A percentile compares a stretch with the other conserved stretches of the same genome.
phyloP scores from a whole-genome alignment of 2,329 filamentous ascomycete genomes.

The Hymenoscyphus fraxineus region DNA sequence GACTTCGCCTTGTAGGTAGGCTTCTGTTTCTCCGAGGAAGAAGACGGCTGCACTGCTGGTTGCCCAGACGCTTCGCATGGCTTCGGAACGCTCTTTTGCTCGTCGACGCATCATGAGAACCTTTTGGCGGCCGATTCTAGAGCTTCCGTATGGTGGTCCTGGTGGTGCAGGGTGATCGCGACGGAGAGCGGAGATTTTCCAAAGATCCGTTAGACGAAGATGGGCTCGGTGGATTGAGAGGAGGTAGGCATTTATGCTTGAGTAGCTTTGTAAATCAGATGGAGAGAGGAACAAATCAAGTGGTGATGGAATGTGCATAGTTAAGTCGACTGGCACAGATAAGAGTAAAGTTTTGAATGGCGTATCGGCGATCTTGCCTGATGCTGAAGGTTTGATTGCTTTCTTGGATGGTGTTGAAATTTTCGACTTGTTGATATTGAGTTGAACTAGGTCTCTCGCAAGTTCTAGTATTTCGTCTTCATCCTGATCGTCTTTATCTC shows the following conservation, averaged over 20 bases:
- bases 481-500: slow-evolving; percentile 65
- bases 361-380: slow-evolving; percentile 35
- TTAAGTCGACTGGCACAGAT: slow-evolving; percentile 68
- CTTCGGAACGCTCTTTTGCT: slow-evolving; percentile 57
- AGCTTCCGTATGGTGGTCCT: slow-evolving; percentile 59
- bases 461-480: slow-evolving; percentile 74
- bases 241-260: slow-evolving; percentile 81
- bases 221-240: slow-evolving; percentile 82
- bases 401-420: slow-evolving; percentile 37
- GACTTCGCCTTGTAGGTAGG: slow-evolving; percentile 86
- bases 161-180: slow-evolving; percentile 72
- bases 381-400: slow-evolving; percentile 18
- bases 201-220: slow-evolving; percentile 76
- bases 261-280: slow-evolving; percentile 74
- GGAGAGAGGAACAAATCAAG: slow-evolving; percentile 81
- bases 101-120: slow-evolving; percentile 61
- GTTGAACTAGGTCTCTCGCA: slow-evolving; percentile 70
- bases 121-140: slow-evolving; percentile 55
- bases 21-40: slow-evolving; percentile 81
- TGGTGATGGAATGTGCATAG: slow-evolving; percentile 70
- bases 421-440: slow-evolving; percentile 55
- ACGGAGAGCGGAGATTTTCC: slow-evolving; percentile 78
- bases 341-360: slow-evolving; percentile 80
- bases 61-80: slow-evolving; percentile 84
- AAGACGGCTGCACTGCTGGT: slow-evolving; percentile 84